Base-by-base conservation (phyloP, 2,329 filamentous ascomycete genomes). In the Trichoderma semiorbis region DNA sequence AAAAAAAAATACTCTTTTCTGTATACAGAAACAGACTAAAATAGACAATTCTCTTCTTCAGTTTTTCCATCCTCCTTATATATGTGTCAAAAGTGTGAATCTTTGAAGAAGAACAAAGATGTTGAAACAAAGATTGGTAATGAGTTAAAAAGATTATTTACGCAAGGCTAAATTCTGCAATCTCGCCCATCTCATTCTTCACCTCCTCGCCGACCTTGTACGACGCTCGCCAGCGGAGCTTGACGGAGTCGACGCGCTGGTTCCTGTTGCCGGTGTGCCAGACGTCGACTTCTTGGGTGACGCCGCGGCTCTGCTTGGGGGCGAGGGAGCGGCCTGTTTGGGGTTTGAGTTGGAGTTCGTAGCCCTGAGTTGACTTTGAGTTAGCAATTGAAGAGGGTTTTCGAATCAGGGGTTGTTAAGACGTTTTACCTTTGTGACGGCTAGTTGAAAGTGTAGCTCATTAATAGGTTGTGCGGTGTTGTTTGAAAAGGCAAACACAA, bases 361-460 rank as follows among this genome's bases (percentile, higher is more conserved):
- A 96, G 73, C 91, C 92, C 94, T 97, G 39, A 14, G 32, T 34
- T 53, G n/a, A 47, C n/a, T 24, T n/a, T 30, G 11, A 55, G 57
- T 69, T 58, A 43, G 39, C 16, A 10, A 50, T 36, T 36, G 24
- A 58, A n/a, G 21, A 21, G 30, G 12, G 18, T n/a, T 43, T n/a
- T 43, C 16, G 18, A 43, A 0, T 43, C 39, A 43, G 7, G 16
- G n/a, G 10, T 34, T 30, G n/a, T 7, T 14, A 4, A 4, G 21
- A 60, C 65, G 24, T 10, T 8, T n/a, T 63, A 97, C 95, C 89
- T 95, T 98, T 72, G 95, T 96, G 34, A 98, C 95, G 3, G 96
- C 96, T 50, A 97, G 87, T 80, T 97, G 93, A 78, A 98, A 97
- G 72, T 95, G 94, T 34, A 99, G 84, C 74, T 97, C 92, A 3